These are phyloP conservation scores for Fremontodendron californicum DNA, from an alignment of 345 rosid species.

Conservation along the genomic window DNA sequence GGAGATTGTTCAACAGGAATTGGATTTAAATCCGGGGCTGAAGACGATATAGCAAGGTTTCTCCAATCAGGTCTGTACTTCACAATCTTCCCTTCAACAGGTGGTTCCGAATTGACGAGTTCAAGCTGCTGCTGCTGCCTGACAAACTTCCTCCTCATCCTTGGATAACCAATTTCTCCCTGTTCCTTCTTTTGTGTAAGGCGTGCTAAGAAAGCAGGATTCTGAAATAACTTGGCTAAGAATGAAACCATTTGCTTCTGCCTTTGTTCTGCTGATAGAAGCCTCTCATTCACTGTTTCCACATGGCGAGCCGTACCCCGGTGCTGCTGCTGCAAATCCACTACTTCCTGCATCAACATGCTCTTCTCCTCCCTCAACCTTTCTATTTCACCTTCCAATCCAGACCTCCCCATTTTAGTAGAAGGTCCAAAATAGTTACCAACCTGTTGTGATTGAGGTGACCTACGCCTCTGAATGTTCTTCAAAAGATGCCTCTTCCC, in stretches of 20 bases:
- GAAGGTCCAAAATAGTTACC: slow-evolving; percentile 53
- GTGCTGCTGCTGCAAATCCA: slow-evolving; percentile 56
- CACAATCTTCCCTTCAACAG: slow-evolving; percentile 41
- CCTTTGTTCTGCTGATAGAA: slow-evolving; percentile 59
- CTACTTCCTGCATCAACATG: slow-evolving; percentile 50
- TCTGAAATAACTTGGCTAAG: slow-evolving; percentile 67
- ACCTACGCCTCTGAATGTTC: slow-evolving; percentile 78
- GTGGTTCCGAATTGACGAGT: slow-evolving; percentile 30
- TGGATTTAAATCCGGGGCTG: slow-evolving; percentile 24
- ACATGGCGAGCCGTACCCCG: slow-evolving; percentile 46
- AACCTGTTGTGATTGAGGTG: slow-evolving; percentile 55
- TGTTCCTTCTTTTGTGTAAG: slow-evolving; percentile 49
- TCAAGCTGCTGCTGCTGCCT: slow-evolving; percentile 48
- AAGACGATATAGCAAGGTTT: slow-evolving; percentile 19
- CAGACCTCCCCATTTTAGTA: slow-evolving; percentile 36
- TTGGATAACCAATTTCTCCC: slow-evolving; percentile 37
- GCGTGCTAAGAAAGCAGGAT: slow-evolving; percentile 50
- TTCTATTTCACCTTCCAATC: slow-evolving; percentile 52
- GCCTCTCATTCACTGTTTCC: slow-evolving; percentile 48
- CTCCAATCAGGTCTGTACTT: slow-evolving; percentile 38
- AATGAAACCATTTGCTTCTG: slow-evolving; percentile 75
- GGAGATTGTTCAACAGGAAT: slow-evolving; percentile 21
- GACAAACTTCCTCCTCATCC: slow-evolving; percentile 58
- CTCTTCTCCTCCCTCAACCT: slow-evolving; percentile 57
- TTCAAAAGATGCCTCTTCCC: slow-evolving; percentile 80